Evolutionary conservation across 2,329 filamentous ascomycete species (phyloP).

Genomic region (Passalora sequoiae): DNA sequence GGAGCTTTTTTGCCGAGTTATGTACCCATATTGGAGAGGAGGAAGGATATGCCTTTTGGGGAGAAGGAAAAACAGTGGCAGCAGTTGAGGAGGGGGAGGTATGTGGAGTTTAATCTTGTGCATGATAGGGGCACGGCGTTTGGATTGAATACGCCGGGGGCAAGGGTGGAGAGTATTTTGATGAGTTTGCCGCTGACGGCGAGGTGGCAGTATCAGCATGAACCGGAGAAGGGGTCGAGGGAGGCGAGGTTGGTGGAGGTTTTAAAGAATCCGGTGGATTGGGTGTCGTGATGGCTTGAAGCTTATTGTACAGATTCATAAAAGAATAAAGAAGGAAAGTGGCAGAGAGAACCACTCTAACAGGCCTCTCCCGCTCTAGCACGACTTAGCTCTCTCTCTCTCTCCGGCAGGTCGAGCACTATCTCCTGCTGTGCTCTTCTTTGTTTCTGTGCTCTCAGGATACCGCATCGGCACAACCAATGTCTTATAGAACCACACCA

Average conservation of each 20-base stretch:
- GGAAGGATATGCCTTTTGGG: slow-evolving; percentile 88
- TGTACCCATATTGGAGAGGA: slow-evolving; percentile 76
- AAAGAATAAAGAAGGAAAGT: slow-evolving; percentile 2
- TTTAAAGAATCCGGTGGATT: slow-evolving; percentile 57
- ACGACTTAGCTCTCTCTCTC: no score
- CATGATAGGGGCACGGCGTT: slow-evolving; percentile 95
- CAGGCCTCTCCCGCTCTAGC: no score
- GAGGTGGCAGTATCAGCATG: slow-evolving; percentile 93
- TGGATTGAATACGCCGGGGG: slow-evolving; percentile 85
- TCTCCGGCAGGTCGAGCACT: no score
- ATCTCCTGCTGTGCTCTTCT: no score
- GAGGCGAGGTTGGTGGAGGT: slow-evolving; percentile 79
- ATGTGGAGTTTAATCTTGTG: slow-evolving; percentile 97
- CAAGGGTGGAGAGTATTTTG: slow-evolving; percentile 89
- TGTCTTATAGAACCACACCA: neutral
- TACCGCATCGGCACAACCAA: neutral
- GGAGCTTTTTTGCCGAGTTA: slow-evolving; percentile 87
- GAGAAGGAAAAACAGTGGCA: slow-evolving; percentile 92
- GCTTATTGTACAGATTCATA: neutral
- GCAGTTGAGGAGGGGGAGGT: slow-evolving; percentile 86
- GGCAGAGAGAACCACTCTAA: neutral
- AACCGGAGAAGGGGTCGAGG: slow-evolving; percentile 65
- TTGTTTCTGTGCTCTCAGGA: no score
- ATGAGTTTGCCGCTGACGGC: slow-evolving; percentile 95
- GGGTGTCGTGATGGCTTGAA: slow-evolving; percentile 42